phyloP scores from a whole-genome alignment of 2,329 filamentous ascomycete genomes.

The Pleomassaria siparia region DNA sequence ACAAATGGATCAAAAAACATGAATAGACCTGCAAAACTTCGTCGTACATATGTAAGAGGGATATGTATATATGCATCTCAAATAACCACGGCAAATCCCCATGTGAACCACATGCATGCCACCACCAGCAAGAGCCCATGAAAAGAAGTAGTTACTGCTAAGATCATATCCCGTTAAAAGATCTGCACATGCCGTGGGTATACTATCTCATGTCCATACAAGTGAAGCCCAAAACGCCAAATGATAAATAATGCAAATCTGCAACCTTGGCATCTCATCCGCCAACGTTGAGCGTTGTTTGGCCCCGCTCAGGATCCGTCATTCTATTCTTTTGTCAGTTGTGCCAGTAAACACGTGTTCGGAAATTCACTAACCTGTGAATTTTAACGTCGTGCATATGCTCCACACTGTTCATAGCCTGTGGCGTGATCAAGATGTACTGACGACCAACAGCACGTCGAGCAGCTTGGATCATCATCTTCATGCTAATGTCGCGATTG shows the following conservation, averaged over 20 bases:
- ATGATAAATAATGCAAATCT: neutral
- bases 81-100: neutral
- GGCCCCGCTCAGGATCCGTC: constrained; percentile 55
- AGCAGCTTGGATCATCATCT: constrained; percentile 87
- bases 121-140: neutral
- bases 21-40: neutral
- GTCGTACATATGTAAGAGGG: neutral
- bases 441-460: constrained; percentile 85
- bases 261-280: too few relatives aligned
- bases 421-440: constrained; percentile 95
- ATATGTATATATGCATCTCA: neutral
- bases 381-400: constrained; percentile 73
- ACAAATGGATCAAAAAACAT: neutral
- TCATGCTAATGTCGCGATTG: constrained; percentile 89
- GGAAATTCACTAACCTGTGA: constrained; percentile 59
- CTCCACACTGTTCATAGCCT: constrained; percentile 67
- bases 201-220: neutral
- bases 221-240: neutral
- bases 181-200: neutral
- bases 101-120: neutral
- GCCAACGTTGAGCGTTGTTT: constrained; percentile 41
- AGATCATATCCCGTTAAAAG: neutral
- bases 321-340: constrained; percentile 37
- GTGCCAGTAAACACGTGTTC: neutral
- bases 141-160: neutral